Base-by-base conservation (phyloP, 768 basidiomycete genomes). In the Collybia nuda region DNA sequence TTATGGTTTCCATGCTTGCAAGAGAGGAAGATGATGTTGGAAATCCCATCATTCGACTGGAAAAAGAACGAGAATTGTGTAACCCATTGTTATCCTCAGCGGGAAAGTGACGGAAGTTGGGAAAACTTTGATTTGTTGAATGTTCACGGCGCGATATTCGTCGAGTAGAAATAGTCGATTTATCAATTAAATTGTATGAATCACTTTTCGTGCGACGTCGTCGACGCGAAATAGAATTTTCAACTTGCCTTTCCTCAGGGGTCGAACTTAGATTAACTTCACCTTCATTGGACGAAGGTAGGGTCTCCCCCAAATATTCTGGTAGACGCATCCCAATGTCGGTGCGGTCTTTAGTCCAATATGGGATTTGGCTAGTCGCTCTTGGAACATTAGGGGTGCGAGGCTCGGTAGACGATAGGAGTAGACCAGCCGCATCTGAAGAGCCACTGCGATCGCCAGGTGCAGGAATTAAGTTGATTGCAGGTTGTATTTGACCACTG, bases 91-190 rank as follows among this genome's bases (percentile, higher is more conserved):
- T 21, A 17, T 48, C 56, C 22, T 60, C 67, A 17, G 57, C 66
- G 1, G 70, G 65, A 53, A 63, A 70, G 55, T 73, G 67, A 40
- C 67, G 63, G 46, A 62, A 72, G 48, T 71, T 69, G 2, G 60
- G 55, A 4, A 54, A 44, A 6, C 22, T 23, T 19, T 51, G 54
- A 14, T 43, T 51, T n/a, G 22, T 49, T 9, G 47, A 32, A 17
- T 14, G 52, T 17, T 46, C 41, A 41, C 44, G 54, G 26, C 47
- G 23, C 12, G 41, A 43, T n/a, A 5, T 1, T 43, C 41, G 21
- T 43, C 21, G 21, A 19, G 21, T 22, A 5, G 4, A 21, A 32
- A 2, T n/a, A 2, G 14, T 6, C 14, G 32, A 32, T 32, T 11
- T 32, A 14, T 32, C 32, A 3, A 4, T 32, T 32, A 32, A 32